Evolutionary conservation across 164 flowering plant genomes (phyloP), one percentile per base, ranked within the genome.

Genomic region (Vitis riparia): DNA sequence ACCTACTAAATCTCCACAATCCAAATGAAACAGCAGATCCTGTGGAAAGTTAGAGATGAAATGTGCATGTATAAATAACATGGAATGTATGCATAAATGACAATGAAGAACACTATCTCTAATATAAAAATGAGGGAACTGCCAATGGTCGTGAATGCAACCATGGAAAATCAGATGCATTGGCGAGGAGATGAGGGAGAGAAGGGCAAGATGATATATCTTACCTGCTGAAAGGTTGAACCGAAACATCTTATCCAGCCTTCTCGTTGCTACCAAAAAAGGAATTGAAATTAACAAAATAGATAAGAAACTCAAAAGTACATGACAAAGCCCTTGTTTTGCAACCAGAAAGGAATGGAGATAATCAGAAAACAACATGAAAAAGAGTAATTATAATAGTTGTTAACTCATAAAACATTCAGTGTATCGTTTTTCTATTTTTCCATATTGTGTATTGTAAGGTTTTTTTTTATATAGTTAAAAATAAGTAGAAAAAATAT

Each of bases 1-100:
- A 81, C 67, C 75, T 77, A 44, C 60, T 51, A 67, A 85, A 72
- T 63, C 68, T 76, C 90, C 87, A 84, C 32, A 83, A 9, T 61
- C 90, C 91, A 71, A 68, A 63, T 9, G 68, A 5, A 63, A 65
- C 58, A 69, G 77, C 91, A 85, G 83, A 85, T 66, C 91, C 98
- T 93, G 84, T 53, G 66, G 17, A 58, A 30, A 59, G 10, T 13
- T 11, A 27, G 11, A 14, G 69, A 2, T 13, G 12, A 30, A 51
- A 55, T 65, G 9, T 12, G 15, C 13, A 57, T 1, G 11, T 15
- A 14, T 14, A 19, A 5, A 64, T 8, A 60, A 19, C 13, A 10
- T n/a, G 11, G 11, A 52, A n/a, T 13, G 27, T 64, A 55, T 10
- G 32, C 10, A 37, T 3, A 37, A 37, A 37, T 37, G 44, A 6